phyloP scores from a whole-genome alignment of 148 eudicot genomes.

The Vaccinium corymbosum region DNA sequence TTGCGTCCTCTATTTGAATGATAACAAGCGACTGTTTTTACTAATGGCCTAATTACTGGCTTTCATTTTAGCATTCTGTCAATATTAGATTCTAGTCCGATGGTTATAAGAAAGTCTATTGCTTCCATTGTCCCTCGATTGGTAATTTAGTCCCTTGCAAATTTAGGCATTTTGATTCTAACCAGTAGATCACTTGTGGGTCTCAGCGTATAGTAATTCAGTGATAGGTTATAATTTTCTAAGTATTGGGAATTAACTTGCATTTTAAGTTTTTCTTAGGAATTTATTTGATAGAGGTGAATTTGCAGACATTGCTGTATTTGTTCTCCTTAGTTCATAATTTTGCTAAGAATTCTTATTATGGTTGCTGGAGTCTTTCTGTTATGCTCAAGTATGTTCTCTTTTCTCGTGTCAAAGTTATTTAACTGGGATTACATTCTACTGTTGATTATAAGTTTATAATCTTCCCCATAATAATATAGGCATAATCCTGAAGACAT shows the following conservation, averaged over 20 bases:
- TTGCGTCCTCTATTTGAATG: background rate
- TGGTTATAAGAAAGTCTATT: background rate
- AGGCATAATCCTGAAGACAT: background rate
- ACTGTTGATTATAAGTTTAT: background rate
- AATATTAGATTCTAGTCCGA: background rate
- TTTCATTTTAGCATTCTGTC: background rate
- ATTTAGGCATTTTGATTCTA: background rate
- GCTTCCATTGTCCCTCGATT: background rate
- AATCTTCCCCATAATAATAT: background rate
- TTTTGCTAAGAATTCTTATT: background rate
- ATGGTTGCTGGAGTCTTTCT: background rate
- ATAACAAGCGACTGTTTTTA: background rate
- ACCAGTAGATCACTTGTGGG: background rate
- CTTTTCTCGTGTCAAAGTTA: background rate
- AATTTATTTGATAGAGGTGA: background rate
- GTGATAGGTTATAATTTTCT: background rate
- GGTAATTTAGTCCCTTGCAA: background rate
- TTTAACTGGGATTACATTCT: background rate
- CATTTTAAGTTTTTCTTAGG: background rate
- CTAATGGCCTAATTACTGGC: conserved; percentile 29
- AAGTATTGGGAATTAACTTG: background rate
- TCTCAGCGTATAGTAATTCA: background rate
- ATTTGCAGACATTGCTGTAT: background rate
- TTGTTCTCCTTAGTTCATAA: background rate
- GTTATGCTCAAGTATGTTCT: background rate